Evolutionary conservation across 2,329 filamentous ascomycete species (phyloP), one percentile per base, ranked within the genome.

Genomic region (Trematosphaeria pertusa): DNA sequence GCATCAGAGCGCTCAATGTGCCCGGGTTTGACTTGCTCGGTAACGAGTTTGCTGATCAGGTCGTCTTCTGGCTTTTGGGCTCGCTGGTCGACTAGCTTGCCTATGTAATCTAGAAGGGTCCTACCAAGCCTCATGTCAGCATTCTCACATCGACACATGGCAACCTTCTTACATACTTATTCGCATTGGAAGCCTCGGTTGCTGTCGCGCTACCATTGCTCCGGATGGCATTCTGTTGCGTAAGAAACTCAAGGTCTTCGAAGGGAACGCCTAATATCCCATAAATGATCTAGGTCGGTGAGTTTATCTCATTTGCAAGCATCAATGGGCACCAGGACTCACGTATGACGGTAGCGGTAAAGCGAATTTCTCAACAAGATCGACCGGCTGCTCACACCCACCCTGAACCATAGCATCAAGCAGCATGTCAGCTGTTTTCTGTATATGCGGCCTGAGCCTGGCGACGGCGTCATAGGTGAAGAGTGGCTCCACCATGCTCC

Each of bases 241-340:
- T 79, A 12, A 80, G 64, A 31, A 72, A 75, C n/a, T 70, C 68
- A 11, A 80, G 69, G 37, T 79, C 77, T 5, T 75, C 66, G 37
- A 78, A 73, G 0, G 78, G 76, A 3, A 79, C 75, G 3, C 78
- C 78, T 3, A 80, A 72, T 19, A 80, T 75, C 10, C 73, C 74
- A 58, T 80, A 80, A 46, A 80, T 80, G 47, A 78, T 77, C 75
- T 58, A n/a, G n/a, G n/a, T n/a, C n/a, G n/a, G 21, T 22, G 6
- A 76, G 18, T 5, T 11, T n/a, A 19, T 15, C 10, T 21, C 40
- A 17, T 19, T 24, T 14, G 38, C 34, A 26, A 36, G 6, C 5
- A 18, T 14, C 7, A 15, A 17, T 28, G 8, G 12, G 15, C 12
- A 7, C 24, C 26, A 20, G 11, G 14, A 54, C 68, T 33, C 46